A percentile compares a stretch with the other conserved stretches of the same genome.
Conservation (phyloP, 1,284 basidiomycete genomes). For the Ustilago shanxiensis region DNA sequence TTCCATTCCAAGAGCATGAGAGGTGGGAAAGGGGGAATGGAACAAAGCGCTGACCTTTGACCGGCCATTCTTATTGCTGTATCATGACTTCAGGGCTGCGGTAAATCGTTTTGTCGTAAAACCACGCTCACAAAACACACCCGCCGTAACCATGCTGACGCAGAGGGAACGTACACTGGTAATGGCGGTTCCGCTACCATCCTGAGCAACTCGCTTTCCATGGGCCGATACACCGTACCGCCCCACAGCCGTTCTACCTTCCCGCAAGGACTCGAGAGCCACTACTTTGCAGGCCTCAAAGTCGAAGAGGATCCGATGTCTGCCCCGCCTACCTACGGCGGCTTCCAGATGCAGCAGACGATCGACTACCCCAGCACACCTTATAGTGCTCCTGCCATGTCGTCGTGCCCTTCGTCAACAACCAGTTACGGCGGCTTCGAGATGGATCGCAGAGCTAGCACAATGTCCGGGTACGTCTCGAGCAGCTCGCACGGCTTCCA, state of each 20-base stretch:
- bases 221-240: slow-evolving; percentile 32
- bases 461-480: slow-evolving; percentile 31
- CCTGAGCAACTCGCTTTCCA: slow-evolving; percentile 47
- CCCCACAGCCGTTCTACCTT: slow-evolving; percentile 43
- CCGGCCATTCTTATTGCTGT: not conserved
- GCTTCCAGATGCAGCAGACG: slow-evolving; percentile 19
- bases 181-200: slow-evolving; percentile 28
- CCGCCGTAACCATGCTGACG: slow-evolving; percentile 64
- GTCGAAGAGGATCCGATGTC: slow-evolving; percentile 13
- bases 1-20: not conserved
- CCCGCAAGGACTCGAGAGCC: slow-evolving; percentile 39
- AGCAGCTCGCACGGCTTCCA: slow-evolving; percentile 24
- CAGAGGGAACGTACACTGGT: slow-evolving; percentile 32
- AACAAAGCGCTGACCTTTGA: not conserved
- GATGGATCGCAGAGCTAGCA: slow-evolving; percentile 26
- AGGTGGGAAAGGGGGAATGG: too few relatives aligned
- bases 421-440: slow-evolving; percentile 29
- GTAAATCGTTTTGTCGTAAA: slow-evolving; percentile 70
- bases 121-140: slow-evolving; percentile 72
- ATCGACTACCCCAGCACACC: slow-evolving; percentile 28
- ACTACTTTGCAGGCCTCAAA: slow-evolving; percentile 35
- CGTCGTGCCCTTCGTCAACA: slow-evolving; percentile 30
- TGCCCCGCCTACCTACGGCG: slow-evolving; percentile 9
- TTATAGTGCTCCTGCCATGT: slow-evolving; percentile 39
- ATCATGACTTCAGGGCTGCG: slow-evolving; percentile 34